Base-by-base conservation (phyloP, 2,329 filamentous ascomycete genomes). In the Stemphylium beticola region DNA sequence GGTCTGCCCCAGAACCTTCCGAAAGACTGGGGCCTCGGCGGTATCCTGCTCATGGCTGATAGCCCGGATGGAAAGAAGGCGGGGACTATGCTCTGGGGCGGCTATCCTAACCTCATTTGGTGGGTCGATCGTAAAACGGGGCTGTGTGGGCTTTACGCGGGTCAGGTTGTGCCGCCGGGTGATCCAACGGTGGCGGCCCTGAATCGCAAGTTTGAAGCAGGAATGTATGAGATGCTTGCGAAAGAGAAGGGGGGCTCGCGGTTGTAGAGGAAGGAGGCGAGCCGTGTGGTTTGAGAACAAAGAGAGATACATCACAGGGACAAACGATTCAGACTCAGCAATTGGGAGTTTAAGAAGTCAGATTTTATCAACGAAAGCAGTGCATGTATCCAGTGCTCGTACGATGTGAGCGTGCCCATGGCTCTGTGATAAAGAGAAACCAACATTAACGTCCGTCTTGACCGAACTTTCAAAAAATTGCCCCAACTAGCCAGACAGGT, bases 1-100 rank as follows among this genome's bases (percentile, higher is more conserved):
- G 65, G 65, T 2, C 62, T 62, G 2, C 36, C 52, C 0, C 49
- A 57, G 11, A 42, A 55, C 1, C 29, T 65, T 1, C 48, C 46
- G 11, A 69, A 66, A 44, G 66, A 74, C 41, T 73, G 65, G 62
- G 69, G 64, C 2, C 58, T 76, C 1, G 73, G 68, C 8, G 74
- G 74, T 4, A 20, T 76, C 31, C 9, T 76, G 11, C 34, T 67
- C 5, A 34, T 47, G 3, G 53, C 48, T 1, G 69, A 73, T 33
- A 38, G 53, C 2, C 53, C 59, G 0, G 66, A 64, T 29, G 69
- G 69, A 22, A 71, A 58, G 55, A 62, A 54, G 20, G 55, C 55
- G 4, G 64, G 70, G 2, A 71, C 73, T 0, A 66, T 74, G 73
- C 31, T 68, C 8, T 74, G 71, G 72, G 66, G 66, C 33, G 73